These are phyloP conservation scores for Pleurotus djamor DNA, from an alignment of 768 basidiomycete species.

Conservation along the genomic window DNA sequence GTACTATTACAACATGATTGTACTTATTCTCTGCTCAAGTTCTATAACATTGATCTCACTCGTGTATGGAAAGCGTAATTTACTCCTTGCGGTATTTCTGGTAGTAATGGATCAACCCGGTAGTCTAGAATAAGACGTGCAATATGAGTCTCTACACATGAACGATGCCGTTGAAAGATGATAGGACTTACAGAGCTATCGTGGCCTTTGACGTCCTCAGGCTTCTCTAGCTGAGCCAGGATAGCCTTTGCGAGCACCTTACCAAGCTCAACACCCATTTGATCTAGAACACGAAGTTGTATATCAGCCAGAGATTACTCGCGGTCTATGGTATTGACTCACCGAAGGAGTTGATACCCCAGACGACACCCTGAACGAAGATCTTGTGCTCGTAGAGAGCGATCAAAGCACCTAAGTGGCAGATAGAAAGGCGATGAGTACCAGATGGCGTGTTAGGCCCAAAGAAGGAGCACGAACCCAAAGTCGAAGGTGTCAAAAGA, in stretches of 20 bases:
- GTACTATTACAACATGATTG: not conserved
- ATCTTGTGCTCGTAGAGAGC: conserved; percentile 99
- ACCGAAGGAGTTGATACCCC: conserved; percentile 99
- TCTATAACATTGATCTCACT: too few species aligned
- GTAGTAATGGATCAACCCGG: conserved; percentile 96
- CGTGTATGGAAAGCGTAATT: not conserved
- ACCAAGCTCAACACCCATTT: conserved; percentile 99
- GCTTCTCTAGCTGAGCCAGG: conserved; percentile 79
- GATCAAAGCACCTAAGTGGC: conserved; percentile 62
- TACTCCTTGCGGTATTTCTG: conserved; percentile 83
- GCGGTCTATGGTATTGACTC: conserved; percentile 11
- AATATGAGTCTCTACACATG: not conserved
- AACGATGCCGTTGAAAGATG: not conserved
- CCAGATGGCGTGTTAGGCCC: too few species aligned
- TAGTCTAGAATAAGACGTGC: conserved; percentile 55
- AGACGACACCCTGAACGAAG: conserved; percentile 94
- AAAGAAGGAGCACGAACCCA: conserved; percentile 45
- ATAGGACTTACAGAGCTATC: conserved; percentile 71
- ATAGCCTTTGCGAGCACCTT: conserved; percentile 98
- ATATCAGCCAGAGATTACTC: not conserved
- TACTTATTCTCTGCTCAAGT: not conserved
- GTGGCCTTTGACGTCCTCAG: conserved; percentile 80
- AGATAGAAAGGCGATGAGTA: too few species aligned
- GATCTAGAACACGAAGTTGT: conserved; percentile 53
- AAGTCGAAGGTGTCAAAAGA: conserved; percentile 81